Percentiles rank a stretch among this genome's conserved stretches.
phyloP scores from a whole-genome alignment of 2,329 filamentous ascomycete genomes.

The Fusarium metavorans region DNA sequence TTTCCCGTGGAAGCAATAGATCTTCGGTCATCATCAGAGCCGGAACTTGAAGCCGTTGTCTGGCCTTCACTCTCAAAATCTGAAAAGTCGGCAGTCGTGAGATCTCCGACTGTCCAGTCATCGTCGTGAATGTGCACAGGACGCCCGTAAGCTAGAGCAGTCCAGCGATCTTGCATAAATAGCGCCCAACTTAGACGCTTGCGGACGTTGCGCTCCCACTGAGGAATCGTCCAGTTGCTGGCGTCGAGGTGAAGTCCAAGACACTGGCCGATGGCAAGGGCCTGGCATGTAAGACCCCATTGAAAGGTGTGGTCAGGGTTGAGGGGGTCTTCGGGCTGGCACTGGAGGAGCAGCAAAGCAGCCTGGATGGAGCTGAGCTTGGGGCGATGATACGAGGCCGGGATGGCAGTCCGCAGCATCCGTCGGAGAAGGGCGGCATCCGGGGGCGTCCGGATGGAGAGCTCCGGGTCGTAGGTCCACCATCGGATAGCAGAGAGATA shows the following conservation, averaged over 20 bases:
- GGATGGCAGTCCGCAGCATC: constrained; percentile 41
- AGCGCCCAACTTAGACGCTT: constrained; percentile 70
- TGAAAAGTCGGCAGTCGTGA: constrained; percentile 50
- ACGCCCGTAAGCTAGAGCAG: constrained; percentile 45
- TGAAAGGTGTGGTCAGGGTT: constrained; percentile 51
- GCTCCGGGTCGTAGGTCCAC: constrained; percentile 60
- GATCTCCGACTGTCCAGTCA: constrained; percentile 46
- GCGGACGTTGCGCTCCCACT: constrained; percentile 68
- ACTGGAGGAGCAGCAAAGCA: constrained; percentile 45
- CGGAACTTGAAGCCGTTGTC: constrained; percentile 27
- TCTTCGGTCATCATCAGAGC: constrained; percentile 45
- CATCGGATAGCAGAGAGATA: constrained; percentile 67
- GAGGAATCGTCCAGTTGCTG: constrained; percentile 66
- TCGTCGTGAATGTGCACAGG: constrained; percentile 48
- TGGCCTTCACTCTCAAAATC: constrained; percentile 41
- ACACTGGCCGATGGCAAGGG: constrained; percentile 63
- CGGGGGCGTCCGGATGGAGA: constrained; percentile 45
- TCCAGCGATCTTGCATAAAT: constrained; percentile 72
- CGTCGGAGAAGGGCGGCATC: constrained; percentile 40
- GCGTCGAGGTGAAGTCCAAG: constrained; percentile 68
- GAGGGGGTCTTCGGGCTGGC: constrained; percentile 48
- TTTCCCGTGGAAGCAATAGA: constrained; percentile 53
- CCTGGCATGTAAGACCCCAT: constrained; percentile 57
- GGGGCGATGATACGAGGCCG: constrained; percentile 46
- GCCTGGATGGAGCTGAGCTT: constrained; percentile 48